phyloP scores from a whole-genome alignment of 1,284 basidiomycete genomes.

The Puccinia novopanici region DNA sequence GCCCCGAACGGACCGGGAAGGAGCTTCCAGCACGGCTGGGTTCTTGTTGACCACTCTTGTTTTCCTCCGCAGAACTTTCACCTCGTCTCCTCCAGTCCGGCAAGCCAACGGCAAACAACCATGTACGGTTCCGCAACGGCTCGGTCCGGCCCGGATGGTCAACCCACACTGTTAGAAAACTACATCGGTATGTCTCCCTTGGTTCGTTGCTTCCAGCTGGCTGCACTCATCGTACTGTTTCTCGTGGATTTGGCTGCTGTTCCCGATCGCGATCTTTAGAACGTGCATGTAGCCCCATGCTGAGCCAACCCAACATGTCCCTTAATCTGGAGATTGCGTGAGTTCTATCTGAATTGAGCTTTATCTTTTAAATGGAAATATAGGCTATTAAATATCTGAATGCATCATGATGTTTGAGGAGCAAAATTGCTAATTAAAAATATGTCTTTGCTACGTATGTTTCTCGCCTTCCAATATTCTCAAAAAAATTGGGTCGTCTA shows the following conservation, averaged over 20 bases:
- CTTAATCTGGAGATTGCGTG: slow-evolving; percentile 91
- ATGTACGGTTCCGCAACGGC: slow-evolving; percentile 6
- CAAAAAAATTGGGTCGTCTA: slow-evolving; percentile 58
- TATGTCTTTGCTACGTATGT: slow-evolving; percentile 10
- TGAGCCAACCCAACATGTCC: slow-evolving; percentile 86
- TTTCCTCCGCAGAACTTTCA: not conserved
- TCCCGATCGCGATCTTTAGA: slow-evolving; percentile 58
- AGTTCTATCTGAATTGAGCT: slow-evolving; percentile 26
- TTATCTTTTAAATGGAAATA: not conserved
- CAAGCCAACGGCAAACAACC: not conserved
- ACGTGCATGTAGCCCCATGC: slow-evolving; percentile 82
- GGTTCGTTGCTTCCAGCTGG: not conserved
- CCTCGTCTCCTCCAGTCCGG: not conserved
- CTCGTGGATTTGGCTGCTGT: not conserved
- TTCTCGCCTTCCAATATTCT: not conserved
- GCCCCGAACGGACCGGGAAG: too few relatives aligned
- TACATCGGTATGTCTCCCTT: slow-evolving; percentile 24
- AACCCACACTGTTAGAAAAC: slow-evolving; percentile 6
- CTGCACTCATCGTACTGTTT: not conserved
- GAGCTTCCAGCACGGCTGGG: too few relatives aligned
- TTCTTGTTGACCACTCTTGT: not conserved
- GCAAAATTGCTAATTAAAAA: not conserved
- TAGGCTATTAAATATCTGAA: not conserved
- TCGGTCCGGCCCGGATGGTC: slow-evolving; percentile 11
- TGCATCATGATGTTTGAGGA: not conserved